Percentiles rank a stretch among this genome's conserved stretches.
Conservation (phyloP, 768 basidiomycete genomes). For the Leccinum aurantiacum region DNA sequence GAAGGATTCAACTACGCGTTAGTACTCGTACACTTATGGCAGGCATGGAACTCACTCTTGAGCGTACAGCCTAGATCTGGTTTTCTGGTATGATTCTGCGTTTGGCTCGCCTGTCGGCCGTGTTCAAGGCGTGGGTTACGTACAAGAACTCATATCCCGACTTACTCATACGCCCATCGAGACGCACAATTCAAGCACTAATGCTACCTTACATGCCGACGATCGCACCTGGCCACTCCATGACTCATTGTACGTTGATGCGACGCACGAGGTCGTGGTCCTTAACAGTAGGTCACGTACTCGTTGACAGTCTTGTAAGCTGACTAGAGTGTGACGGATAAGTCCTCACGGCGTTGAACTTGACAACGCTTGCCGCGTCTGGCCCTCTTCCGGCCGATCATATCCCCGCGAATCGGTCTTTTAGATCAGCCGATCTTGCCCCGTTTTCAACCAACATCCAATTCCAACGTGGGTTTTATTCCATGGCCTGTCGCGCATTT, state of each 20-base stretch:
- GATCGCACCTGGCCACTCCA: conserved; percentile 67
- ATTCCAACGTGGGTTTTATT: conserved; percentile 67
- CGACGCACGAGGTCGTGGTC: conserved; percentile 89
- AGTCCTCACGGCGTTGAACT: conserved; percentile 85
- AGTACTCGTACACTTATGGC: conserved; percentile 24
- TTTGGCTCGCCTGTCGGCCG: conserved; percentile 83
- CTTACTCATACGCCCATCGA: conserved; percentile 74
- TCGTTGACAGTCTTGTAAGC: not conserved
- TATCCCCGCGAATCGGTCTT: conserved; percentile 62
- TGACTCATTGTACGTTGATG: conserved; percentile 80
- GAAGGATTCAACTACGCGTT: conserved; percentile 87
- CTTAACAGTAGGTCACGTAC: conserved; percentile 58
- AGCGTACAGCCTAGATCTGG: conserved; percentile 19
- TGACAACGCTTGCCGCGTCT: conserved; percentile 67
- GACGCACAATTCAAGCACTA: conserved; percentile 78
- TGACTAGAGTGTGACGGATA: conserved; percentile 1
- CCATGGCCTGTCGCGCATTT: not conserved
- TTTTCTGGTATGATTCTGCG: conserved; percentile 58
- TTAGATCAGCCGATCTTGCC: conserved; percentile 72
- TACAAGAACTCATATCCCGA: conserved; percentile 82
- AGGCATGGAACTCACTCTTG: not conserved
- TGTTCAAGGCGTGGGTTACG: conserved; percentile 73
- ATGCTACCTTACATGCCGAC: conserved; percentile 74
- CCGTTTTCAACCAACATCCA: conserved; percentile 90
- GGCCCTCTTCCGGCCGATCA: conserved; percentile 78